Evolutionary conservation across 345 rosid genomes (phyloP).

Genomic region (Bruguiera gymnorhiza): DNA sequence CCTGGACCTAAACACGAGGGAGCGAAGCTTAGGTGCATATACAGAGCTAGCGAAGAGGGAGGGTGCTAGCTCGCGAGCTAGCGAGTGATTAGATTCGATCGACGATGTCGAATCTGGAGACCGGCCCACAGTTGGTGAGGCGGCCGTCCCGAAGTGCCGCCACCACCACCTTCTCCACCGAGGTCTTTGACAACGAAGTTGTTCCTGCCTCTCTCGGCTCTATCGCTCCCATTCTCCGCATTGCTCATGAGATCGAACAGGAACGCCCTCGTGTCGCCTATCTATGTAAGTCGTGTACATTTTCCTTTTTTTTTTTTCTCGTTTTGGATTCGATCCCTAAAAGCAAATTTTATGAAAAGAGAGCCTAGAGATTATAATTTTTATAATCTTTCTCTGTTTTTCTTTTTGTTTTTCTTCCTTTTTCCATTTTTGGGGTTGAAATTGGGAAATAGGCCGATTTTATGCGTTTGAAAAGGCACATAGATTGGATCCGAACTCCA

Average conservation of each 20-base stretch:
- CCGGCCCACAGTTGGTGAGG: conserved; percentile 54
- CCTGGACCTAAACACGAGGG: too few relatives aligned
- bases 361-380: background rate
- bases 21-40: background rate
- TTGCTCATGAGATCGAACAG: conserved; percentile 78
- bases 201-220: conserved; percentile 87
- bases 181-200: conserved; percentile 91
- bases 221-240: conserved; percentile 80
- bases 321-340: too few relatives aligned
- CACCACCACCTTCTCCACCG: conserved; percentile 78
- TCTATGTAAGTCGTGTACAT: conserved; percentile 51
- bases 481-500: conserved; percentile 65
- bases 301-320: background rate
- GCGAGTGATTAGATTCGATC: background rate
- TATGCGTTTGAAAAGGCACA: conserved; percentile 93
- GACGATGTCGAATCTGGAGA: conserved; percentile 31
- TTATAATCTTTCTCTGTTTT: background rate
- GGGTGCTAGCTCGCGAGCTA: conserved; percentile 20
- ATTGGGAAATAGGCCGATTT: conserved; percentile 55
- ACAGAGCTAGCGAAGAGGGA: conserved; percentile 26
- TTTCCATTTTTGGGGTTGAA: background rate
- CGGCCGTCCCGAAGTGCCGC: conserved; percentile 93
- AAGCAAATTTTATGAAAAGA: too few relatives aligned
- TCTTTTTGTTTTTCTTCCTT: background rate
- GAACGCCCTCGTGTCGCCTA: conserved; percentile 99